Conservation (phyloP, 352 stramenopile species). For the Pythium folliculosum region DNA sequence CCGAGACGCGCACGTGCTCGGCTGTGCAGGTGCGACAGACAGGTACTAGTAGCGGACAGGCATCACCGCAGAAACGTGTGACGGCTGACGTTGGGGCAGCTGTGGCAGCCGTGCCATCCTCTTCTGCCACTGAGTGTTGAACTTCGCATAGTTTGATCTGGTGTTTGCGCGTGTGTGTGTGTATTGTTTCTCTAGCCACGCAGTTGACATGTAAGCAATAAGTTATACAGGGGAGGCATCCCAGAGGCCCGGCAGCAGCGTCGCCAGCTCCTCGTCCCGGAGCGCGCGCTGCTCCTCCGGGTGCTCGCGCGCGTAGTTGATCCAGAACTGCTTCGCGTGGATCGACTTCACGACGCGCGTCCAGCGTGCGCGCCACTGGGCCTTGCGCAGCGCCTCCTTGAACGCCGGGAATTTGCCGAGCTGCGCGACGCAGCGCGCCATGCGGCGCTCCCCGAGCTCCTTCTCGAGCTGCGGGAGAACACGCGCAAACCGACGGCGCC, state of each 20-base stretch:
- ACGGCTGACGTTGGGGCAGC: not conserved
- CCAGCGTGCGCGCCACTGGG: constrained; percentile 6
- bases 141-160: not conserved
- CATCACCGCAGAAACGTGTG: no score
- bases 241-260: constrained; percentile 12
- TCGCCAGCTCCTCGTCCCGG: constrained; percentile 14
- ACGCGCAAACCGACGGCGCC: not conserved
- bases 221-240: not conserved
- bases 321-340: constrained; percentile 23
- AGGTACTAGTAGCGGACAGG: no score
- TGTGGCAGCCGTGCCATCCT: not conserved
- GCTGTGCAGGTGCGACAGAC: no score
- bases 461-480: not conserved
- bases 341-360: constrained; percentile 7
- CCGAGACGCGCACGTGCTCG: no score
- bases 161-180: no score
- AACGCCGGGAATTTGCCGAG: not conserved
- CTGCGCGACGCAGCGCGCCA: not conserved
- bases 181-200: no score
- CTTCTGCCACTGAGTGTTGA: no score
- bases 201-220: no score
- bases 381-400: constrained; percentile 5
- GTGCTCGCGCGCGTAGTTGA: constrained; percentile 18
- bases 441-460: not conserved
- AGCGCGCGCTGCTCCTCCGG: constrained; percentile 20